These are phyloP conservation scores for Vanilla planifolia DNA, from an alignment of 106 monocot genomes.

Conservation along the genomic window DNA sequence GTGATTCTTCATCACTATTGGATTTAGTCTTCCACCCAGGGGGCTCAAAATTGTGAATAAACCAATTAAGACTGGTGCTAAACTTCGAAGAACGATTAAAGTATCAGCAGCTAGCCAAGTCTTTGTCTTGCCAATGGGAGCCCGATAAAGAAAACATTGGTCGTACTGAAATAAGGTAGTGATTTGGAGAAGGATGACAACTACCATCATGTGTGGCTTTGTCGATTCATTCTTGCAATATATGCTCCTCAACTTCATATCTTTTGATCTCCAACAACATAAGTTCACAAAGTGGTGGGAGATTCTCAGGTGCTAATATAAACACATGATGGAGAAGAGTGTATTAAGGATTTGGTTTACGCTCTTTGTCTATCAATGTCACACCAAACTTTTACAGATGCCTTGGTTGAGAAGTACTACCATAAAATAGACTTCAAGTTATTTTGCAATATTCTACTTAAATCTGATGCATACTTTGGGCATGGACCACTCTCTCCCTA, in stretches of 20 bases:
- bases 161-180: constrained; percentile 35
- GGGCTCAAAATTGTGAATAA: constrained; percentile 41
- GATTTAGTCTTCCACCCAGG: constrained; percentile 32
- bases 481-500: too few relatives aligned
- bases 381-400: constrained; percentile 25
- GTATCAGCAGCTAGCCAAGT: constrained; percentile 15
- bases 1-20: constrained; percentile 15
- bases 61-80: constrained; percentile 18
- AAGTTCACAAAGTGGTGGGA: constrained; percentile 57
- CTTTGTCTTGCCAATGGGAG: constrained; percentile 5
- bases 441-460: too few relatives aligned
- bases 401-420: constrained; percentile 49
- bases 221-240: constrained; percentile 40
- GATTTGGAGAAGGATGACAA: constrained; percentile 29
- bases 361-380: constrained; percentile 63
- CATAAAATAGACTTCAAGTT: too few relatives aligned
- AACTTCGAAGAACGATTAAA: constrained; percentile 20
- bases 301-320: constrained; percentile 72
- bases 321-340: constrained; percentile 80
- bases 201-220: constrained; percentile 10
- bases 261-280: constrained; percentile 34
- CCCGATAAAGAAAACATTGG: constrained; percentile 36
- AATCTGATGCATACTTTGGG: too few relatives aligned
- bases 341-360: constrained; percentile 83
- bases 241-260: constrained; percentile 32